phyloP scores from a whole-genome alignment of 139 green algal species.

The Dunaliella sp. region DNA sequence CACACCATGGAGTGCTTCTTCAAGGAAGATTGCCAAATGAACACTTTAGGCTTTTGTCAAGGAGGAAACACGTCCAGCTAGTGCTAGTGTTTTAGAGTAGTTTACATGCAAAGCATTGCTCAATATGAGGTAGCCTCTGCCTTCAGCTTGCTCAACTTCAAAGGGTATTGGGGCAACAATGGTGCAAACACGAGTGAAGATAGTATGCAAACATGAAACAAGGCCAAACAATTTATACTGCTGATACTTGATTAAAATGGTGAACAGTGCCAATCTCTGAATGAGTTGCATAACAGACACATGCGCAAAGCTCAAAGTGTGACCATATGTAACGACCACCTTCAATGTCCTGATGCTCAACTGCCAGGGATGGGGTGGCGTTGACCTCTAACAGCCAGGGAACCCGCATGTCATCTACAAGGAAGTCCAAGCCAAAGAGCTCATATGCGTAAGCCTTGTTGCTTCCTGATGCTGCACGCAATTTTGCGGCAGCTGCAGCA shows the following conservation, averaged over 20 bases:
- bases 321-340: background rate
- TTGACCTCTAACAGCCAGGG: conserved; percentile 60
- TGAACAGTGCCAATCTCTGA: background rate
- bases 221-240: background rate
- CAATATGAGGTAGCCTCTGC: no score
- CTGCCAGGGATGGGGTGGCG: conserved; percentile 53
- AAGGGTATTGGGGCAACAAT: no score
- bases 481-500: background rate
- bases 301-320: background rate
- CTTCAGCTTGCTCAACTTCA: no score
- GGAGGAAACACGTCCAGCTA: no score
- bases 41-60: no score
- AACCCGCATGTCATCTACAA: conserved; percentile 35
- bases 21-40: no score
- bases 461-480: background rate
- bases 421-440: conserved; percentile 59
- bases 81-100: no score
- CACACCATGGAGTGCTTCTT: no score
- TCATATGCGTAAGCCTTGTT: conserved; percentile 19
- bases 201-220: background rate
- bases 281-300: background rate
- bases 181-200: no score
- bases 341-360: conserved; percentile 33
- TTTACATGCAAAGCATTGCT: no score
- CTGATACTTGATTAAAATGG: background rate